Evolutionary conservation across 495 filamentous ascomycete species (phyloP).

Genomic region (Chaetomidium leptoderma): DNA sequence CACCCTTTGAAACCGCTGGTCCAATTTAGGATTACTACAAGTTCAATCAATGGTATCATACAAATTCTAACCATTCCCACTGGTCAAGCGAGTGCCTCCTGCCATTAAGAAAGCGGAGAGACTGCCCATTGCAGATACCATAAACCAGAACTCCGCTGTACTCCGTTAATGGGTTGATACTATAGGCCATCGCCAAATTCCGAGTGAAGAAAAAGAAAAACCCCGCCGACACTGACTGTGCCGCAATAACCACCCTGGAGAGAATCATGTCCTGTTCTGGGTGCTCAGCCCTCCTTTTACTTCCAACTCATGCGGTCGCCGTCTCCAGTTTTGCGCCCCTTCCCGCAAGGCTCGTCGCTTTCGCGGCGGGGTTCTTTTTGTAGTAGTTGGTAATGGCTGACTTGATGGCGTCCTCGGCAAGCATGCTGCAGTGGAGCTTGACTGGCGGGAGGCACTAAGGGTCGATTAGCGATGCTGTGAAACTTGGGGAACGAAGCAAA

Average conservation of each 20-base stretch:
- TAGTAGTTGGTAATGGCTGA: conserved; percentile 98
- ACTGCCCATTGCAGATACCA: not conserved
- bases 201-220: not conserved
- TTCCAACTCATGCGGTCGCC: conserved; percentile 17
- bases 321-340: conserved; percentile 42
- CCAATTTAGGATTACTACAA: not conserved
- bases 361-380: conserved; percentile 83
- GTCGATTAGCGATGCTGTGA: not conserved
- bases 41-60: conserved; percentile 12
- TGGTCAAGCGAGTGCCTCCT: not conserved
- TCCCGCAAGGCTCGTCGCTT: conserved; percentile 67
- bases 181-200: conserved; percentile 3
- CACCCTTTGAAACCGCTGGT: no score
- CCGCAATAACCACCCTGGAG: not conserved
- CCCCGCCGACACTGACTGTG: not conserved
- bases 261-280: not conserved
- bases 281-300: not conserved
- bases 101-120: not conserved
- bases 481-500: not conserved
- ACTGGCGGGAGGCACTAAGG: conserved; percentile 76
- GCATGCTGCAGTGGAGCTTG: conserved; percentile 98
- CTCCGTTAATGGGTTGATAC: conserved; percentile 14
- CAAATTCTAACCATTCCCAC: not conserved
- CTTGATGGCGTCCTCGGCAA: conserved; percentile 97
- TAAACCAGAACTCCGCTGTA: conserved; percentile 19